Base-by-base conservation (phyloP, 495 filamentous ascomycete species). In the Talaromyces borbonicus region DNA sequence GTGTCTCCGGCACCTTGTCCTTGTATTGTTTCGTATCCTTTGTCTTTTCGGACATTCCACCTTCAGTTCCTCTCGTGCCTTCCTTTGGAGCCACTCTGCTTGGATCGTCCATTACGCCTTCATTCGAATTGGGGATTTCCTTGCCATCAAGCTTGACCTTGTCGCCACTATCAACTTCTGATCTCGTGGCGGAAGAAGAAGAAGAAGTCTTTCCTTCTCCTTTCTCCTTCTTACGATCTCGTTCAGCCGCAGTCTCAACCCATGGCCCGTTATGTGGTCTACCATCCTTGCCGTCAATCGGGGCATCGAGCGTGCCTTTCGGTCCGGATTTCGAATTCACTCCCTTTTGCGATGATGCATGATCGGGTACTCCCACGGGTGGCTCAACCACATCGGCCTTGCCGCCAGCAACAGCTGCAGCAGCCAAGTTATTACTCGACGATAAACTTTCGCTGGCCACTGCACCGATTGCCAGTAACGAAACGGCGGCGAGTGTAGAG, bases 251-350 rank as follows among this genome's bases (percentile, higher is more conserved):
- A 16, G 81, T 79, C 52, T 84, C 82, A 41, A 92, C 83, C 62
- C 85, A 90, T 2, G 93, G 92, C 7, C 92, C 92, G 19, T 79
- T 78, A 60, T 98, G 92, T 25, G 92, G 92, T 69, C 88, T 90
- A 20, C 92, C 92, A 73, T 98, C 92, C 51, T 87, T 84, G 26
- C 92, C 93, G 60, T 98, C 92, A 5, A 97, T 84, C 1, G 93
- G 92, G 51, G 87, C 87, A 70, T 92, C 81, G 66, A 85, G 87
- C 49, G 86, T 89, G 39, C 85, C 86, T 51, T 65, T 66, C 11
- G 57, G 52, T 38, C 53, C 33, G 29, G 47, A 46, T 41, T 63
- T 58, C 36, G 57, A 50, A 19, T 46, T 25, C 8, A 48, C 19
- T 14, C 27, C 37, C 18, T 20, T 29, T 35, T 24, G 25, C 46